Conservation (phyloP, 2,329 filamentous ascomycete species). For the Cryphonectria nitschkei region DNA sequence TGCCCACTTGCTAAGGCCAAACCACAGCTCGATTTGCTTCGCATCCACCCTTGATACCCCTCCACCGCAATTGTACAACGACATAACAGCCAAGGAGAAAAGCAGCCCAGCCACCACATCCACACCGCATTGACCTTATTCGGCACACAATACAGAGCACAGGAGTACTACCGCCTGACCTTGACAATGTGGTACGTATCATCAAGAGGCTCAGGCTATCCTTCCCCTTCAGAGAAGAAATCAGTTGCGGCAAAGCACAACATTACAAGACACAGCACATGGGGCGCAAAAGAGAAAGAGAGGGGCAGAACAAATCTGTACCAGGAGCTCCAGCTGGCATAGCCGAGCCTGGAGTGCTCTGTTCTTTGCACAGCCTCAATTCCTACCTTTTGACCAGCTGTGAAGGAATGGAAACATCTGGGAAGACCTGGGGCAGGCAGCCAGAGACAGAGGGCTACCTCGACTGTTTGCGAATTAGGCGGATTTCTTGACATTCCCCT, state of each 20-base stretch:
- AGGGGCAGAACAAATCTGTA: background rate
- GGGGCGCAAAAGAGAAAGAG: background rate
- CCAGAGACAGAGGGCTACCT: background rate
- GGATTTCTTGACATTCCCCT: background rate
- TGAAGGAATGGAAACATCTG: background rate
- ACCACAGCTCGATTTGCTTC: background rate
- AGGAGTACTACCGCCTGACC: conserved; percentile 30
- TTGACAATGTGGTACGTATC: conserved; percentile 42
- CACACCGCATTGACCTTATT: conserved; percentile 5
- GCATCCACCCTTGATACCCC: conserved; percentile 27
- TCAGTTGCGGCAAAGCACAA: background rate
- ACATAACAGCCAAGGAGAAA: conserved; percentile 14
- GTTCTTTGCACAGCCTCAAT: background rate
- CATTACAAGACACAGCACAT: background rate
- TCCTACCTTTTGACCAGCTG: background rate
- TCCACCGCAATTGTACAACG: conserved; percentile 21
- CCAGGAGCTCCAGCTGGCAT: background rate
- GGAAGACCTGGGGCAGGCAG: conserved; percentile 25
- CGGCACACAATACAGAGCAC: conserved; percentile 16
- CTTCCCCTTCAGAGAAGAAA: background rate
- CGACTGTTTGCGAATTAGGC: conserved; percentile 1
- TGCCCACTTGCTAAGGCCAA: background rate
- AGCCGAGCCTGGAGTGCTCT: background rate
- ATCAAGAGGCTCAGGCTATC: background rate
- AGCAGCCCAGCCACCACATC: background rate